Evolutionary conservation across 495 filamentous ascomycete species (phyloP).

Genomic region (Glarea lozoyensis): DNA sequence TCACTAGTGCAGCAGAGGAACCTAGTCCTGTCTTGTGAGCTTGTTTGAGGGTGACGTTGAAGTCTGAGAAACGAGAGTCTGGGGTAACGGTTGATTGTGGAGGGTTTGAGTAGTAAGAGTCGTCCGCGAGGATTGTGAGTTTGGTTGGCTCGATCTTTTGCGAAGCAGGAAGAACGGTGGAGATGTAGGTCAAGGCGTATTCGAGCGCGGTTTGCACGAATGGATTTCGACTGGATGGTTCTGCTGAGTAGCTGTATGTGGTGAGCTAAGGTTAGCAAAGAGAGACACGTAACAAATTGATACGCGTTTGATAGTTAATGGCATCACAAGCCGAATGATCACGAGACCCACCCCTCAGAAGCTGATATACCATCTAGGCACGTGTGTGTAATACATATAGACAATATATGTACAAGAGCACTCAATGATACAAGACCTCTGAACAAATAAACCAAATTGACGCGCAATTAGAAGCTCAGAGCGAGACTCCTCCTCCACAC

Average conservation of each 20-base stretch:
- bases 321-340: too few species aligned
- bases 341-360: too few species aligned
- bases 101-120: conserved; percentile 89
- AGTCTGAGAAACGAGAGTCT: conserved; percentile 57
- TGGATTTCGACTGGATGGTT: conserved; percentile 41
- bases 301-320: too few species aligned
- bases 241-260: neutral
- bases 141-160: conserved; percentile 54
- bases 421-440: neutral
- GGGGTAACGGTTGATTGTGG: conserved; percentile 14
- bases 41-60: conserved; percentile 60
- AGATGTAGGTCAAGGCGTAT: conserved; percentile 80
- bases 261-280: too few species aligned
- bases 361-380: too few species aligned
- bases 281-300: too few species aligned
- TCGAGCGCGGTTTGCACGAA: conserved; percentile 87
- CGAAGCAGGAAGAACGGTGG: conserved; percentile 38
- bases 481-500: too few species aligned
- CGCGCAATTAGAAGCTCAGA: too few species aligned
- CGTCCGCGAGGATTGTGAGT: conserved; percentile 87
- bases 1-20: conserved; percentile 90
- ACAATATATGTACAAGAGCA: neutral
- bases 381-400: too few species aligned
- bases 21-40: conserved; percentile 96
- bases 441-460: too few species aligned